A percentile compares a stretch with the other conserved stretches of the same genome.
Evolutionary conservation across 768 basidiomycete genomes (phyloP).

Genomic region (Leccinum sublutescens): DNA sequence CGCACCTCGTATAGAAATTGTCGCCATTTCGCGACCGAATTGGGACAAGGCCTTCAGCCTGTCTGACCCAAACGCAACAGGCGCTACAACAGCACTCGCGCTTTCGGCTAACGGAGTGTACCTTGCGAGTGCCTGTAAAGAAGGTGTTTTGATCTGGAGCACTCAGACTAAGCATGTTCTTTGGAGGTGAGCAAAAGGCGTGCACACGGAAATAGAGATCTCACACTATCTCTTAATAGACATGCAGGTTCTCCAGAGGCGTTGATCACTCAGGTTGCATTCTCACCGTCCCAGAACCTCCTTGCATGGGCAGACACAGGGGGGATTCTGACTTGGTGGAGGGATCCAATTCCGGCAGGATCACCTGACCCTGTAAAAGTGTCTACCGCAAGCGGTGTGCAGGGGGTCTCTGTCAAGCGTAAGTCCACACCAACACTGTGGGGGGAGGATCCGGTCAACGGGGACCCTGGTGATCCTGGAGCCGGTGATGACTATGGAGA

Average conservation of each 20-base stretch:
- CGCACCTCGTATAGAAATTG: slow-evolving; percentile 59
- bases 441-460: slow-evolving; percentile 21
- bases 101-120: slow-evolving; percentile 88
- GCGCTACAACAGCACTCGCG: slow-evolving; percentile 63
- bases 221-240: slow-evolving; percentile 28
- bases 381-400: slow-evolving; percentile 39
- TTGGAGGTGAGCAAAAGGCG: slow-evolving; percentile 46
- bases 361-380: slow-evolving; percentile 69
- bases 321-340: slow-evolving; percentile 80
- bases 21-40: slow-evolving; percentile 63
- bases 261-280: slow-evolving; percentile 69
- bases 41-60: slow-evolving; percentile 73
- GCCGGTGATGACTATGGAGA: slow-evolving; percentile 40
- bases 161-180: slow-evolving; percentile 67
- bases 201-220: background rate
- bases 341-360: slow-evolving; percentile 63
- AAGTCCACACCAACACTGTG: slow-evolving; percentile 30
- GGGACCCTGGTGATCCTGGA: slow-evolving; percentile 27
- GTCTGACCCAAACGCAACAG: slow-evolving; percentile 42
- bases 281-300: slow-evolving; percentile 81
- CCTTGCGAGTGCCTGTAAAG: slow-evolving; percentile 73
- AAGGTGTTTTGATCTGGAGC: slow-evolving; percentile 79
- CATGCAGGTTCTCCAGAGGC: slow-evolving; percentile 46
- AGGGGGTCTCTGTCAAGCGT: slow-evolving; percentile 38
- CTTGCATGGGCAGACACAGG: slow-evolving; percentile 82